A percentile compares a stretch with the other conserved stretches of the same genome.
These are phyloP conservation scores for Globisporangium paddicum DNA, from an alignment of 352 stramenopile species.

Conservation along the genomic window DNA sequence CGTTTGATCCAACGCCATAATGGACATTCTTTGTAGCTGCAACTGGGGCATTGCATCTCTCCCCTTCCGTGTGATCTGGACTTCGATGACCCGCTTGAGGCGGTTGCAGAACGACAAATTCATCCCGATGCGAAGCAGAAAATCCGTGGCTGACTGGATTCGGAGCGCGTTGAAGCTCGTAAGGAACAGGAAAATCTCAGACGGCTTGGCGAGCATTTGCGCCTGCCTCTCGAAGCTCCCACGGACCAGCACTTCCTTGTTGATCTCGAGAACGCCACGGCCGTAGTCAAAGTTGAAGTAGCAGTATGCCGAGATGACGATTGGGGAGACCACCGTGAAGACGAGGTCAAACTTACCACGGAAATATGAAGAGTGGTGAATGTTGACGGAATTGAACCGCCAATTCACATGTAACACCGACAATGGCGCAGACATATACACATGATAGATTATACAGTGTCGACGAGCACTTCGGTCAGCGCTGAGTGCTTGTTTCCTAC, in stretches of 20 bases:
- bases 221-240: conserved; percentile 29
- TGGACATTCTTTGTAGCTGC: not conserved
- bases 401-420: no score
- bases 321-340: no score
- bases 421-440: no score
- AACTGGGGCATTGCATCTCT: no score
- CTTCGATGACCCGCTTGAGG: conserved; percentile 26
- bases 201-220: conserved; percentile 19
- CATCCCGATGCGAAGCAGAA: conserved; percentile 9
- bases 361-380: no score
- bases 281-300: no score
- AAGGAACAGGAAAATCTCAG: conserved; percentile 23
- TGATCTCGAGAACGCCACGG: conserved; percentile 23
- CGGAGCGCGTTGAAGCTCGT: conserved; percentile 27
- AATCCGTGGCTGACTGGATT: conserved; percentile 16
- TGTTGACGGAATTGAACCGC: no score
- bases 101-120: not conserved
- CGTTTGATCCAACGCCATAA: not conserved
- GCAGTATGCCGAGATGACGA: no score
- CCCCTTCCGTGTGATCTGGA: no score
- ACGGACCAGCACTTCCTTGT: conserved; percentile 18
- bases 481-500: conserved; percentile 6
- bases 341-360: no score
- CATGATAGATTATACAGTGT: no score
- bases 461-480: conserved; percentile 24